A percentile compares a stretch with the other conserved stretches of the same genome.
phyloP scores from a whole-genome alignment of 1,284 basidiomycete species.

The Ganoderma leucocontextum region DNA sequence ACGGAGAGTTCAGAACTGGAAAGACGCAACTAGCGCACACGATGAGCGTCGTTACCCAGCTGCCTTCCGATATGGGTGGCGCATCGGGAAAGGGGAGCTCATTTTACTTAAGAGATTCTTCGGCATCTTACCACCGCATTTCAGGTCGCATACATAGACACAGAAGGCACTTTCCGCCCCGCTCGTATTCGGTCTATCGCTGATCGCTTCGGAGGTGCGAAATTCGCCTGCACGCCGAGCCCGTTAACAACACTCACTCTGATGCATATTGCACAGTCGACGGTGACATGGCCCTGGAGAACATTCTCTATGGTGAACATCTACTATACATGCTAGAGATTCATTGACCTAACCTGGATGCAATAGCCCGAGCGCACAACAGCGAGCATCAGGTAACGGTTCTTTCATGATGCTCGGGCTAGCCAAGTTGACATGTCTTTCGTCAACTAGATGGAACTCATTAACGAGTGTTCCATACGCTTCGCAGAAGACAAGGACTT shows the following conservation, averaged over 20 bases:
- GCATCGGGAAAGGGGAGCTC: constrained; percentile 81
- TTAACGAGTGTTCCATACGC: constrained; percentile 84
- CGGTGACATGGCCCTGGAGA: constrained; percentile 86
- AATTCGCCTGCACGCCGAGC: too few relatives aligned
- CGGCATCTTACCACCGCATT: constrained; percentile 6
- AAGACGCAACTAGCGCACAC: constrained; percentile 95
- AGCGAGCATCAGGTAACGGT: constrained; percentile 81
- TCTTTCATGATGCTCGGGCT: not conserved
- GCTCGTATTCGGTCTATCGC: constrained; percentile 91
- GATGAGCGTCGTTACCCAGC: constrained; percentile 88
- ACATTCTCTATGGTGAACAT: constrained; percentile 78
- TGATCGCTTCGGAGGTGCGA: constrained; percentile 75
- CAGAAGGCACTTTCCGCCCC: constrained; percentile 94
- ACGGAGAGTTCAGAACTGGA: constrained; percentile 84
- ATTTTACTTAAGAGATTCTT: not conserved
- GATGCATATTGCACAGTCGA: constrained; percentile 58
- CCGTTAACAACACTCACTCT: not conserved
- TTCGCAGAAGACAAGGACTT: constrained; percentile 88
- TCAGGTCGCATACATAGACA: constrained; percentile 92
- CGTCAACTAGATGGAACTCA: constrained; percentile 77
- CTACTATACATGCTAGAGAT: not conserved
- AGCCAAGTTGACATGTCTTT: too few relatives aligned
- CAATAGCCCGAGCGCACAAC: constrained; percentile 80
- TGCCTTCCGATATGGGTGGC: constrained; percentile 90
- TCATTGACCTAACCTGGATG: not conserved